A percentile compares a stretch with the other conserved stretches of the same genome.
These are phyloP conservation scores for Lactifluus pinguis DNA, from an alignment of 768 basidiomycete species.

Conservation along the genomic window DNA sequence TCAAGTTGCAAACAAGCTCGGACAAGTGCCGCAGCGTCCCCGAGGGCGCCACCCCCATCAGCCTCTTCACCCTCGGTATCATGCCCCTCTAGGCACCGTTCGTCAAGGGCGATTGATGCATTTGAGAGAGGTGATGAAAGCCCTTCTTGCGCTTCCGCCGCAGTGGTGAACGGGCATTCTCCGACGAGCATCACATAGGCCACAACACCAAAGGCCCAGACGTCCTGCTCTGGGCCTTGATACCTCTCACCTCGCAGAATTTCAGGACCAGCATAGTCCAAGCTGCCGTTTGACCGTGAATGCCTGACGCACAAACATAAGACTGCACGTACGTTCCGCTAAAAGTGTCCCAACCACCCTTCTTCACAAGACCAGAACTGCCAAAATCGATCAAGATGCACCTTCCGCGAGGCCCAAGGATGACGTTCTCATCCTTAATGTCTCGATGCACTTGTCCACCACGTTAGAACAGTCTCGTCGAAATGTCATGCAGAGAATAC, in stretches of 20 bases:
- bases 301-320: conserved; percentile 10
- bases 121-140: conserved; percentile 66
- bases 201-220: conserved; percentile 97
- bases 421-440: conserved; percentile 96
- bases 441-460: conserved; percentile 74
- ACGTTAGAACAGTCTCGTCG: conserved; percentile 2
- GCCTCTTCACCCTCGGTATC: conserved; percentile 64
- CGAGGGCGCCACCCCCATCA: conserved; percentile 78
- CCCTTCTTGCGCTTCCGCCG: conserved; percentile 85
- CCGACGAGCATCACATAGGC: conserved; percentile 90
- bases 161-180: conserved; percentile 87
- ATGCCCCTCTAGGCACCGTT: conserved; percentile 68
- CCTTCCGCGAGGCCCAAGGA: conserved; percentile 68
- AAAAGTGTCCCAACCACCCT: conserved; percentile 80
- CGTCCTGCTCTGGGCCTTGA: conserved; percentile 92
- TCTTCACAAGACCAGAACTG: conserved; percentile 79
- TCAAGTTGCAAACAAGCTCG: conserved; percentile 78
- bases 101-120: conserved; percentile 68
- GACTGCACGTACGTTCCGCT: conserved; percentile 72
- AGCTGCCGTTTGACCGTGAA: conserved; percentile 32
- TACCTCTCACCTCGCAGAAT: conserved; percentile 93
- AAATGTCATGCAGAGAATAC: conserved; percentile 31
- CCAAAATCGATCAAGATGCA: conserved; percentile 97
- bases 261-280: conserved; percentile 95
- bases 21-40: conserved; percentile 80